phyloP scores from a whole-genome alignment of 2,329 filamentous ascomycete species.

The Metarhizium sp. region DNA sequence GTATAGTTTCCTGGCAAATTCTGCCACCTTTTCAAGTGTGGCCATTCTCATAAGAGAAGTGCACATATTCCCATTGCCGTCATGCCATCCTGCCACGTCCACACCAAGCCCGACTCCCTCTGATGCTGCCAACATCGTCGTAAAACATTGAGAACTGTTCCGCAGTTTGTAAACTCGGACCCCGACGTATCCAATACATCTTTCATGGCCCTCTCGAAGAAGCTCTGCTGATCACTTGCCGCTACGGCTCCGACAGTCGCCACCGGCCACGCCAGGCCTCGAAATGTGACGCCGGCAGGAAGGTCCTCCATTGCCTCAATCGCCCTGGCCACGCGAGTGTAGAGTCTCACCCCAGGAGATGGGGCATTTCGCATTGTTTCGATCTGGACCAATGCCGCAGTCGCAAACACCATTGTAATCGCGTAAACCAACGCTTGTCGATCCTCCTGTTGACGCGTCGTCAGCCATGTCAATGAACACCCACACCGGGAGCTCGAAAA shows the following conservation, averaged over 20 bases:
- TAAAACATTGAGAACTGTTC: constrained; percentile 9
- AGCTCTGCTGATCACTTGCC: constrained; percentile 5
- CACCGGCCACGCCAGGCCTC: constrained; percentile 10
- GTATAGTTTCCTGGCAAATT: neutral
- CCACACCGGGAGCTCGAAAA: too few relatives aligned
- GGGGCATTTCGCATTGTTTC: constrained; percentile 1
- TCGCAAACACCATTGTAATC: constrained; percentile 8
- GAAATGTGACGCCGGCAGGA: constrained; percentile 7
- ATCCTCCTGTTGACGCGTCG: neutral
- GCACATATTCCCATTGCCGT: constrained; percentile 12
- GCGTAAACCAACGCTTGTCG: neutral
- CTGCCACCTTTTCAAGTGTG: neutral
- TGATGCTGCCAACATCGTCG: constrained; percentile 9
- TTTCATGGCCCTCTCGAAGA: constrained; percentile 9
- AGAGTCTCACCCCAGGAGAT: neutral
- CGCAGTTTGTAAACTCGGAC: constrained; percentile 11
- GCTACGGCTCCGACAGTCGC: constrained; percentile 11
- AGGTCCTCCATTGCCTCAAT: constrained; percentile 7
- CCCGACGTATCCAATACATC: constrained; percentile 4
- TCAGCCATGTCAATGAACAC: too few relatives aligned
- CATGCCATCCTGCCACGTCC: constrained; percentile 12
- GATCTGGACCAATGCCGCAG: constrained; percentile 10
- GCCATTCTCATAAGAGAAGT: neutral
- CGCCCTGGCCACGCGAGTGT: neutral
- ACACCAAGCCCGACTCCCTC: neutral